phyloP scores from a whole-genome alignment of 2,329 filamentous ascomycete species.

The Trichophyton schoenleinii region DNA sequence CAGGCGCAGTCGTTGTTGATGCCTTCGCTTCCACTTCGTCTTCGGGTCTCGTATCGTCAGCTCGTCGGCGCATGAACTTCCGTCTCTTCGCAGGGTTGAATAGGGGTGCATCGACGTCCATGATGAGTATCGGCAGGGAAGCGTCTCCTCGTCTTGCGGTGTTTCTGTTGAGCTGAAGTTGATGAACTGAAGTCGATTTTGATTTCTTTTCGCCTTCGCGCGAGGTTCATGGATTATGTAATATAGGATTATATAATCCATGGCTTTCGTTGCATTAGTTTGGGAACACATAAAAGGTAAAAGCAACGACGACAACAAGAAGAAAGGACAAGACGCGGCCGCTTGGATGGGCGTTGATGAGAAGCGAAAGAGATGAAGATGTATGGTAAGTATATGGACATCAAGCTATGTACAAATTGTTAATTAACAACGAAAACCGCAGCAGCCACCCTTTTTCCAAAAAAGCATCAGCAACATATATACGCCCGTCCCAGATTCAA shows the following conservation, averaged over 20 bases:
- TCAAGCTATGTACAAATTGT: neutral
- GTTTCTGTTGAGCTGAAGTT: neutral
- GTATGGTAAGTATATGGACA: neutral
- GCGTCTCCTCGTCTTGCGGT: neutral
- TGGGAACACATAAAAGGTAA: neutral
- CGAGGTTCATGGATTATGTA: neutral
- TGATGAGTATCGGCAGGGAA: neutral
- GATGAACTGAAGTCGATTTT: neutral
- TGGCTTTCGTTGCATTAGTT: neutral
- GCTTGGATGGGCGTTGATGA: too few species aligned
- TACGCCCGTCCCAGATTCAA: neutral
- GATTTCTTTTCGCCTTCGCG: neutral
- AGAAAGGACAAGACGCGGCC: too few species aligned
- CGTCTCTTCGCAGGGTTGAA: conserved; percentile 40
- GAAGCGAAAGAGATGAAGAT: neutral
- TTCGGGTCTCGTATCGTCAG: conserved; percentile 1
- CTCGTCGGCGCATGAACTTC: conserved; percentile 39
- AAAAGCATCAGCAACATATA: neutral
- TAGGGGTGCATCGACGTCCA: conserved; percentile 21
- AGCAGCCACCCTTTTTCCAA: too few species aligned
- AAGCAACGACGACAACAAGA: too few species aligned
- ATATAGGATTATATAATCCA: neutral
- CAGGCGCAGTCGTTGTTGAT: neutral
- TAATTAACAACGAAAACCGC: neutral
- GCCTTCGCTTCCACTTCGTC: conserved; percentile 11